Percentiles rank a stretch among this genome's conserved stretches.
Evolutionary conservation across 306 rosid genomes (phyloP).

Genomic region (Ormosia emarginata): DNA sequence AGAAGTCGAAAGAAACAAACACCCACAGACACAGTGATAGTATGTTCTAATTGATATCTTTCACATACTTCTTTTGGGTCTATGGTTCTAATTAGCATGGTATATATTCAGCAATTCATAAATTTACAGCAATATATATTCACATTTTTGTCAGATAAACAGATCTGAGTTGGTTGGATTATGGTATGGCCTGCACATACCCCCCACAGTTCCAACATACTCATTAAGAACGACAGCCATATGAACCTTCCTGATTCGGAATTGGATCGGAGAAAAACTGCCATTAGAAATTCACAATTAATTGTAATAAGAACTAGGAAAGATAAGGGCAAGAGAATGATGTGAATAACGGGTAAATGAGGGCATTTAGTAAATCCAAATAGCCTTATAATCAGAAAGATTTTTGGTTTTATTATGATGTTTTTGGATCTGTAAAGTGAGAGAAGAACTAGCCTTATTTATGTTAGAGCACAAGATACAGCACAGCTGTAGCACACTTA

Average conservation of each 20-base stretch:
- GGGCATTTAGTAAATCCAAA: neutral
- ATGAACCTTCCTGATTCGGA: constrained; percentile 97
- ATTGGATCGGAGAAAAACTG: constrained; percentile 32
- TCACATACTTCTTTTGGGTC: neutral
- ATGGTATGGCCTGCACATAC: constrained; percentile 46
- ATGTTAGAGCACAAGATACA: neutral
- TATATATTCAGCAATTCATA: neutral
- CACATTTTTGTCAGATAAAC: constrained; percentile 16
- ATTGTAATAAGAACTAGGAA: neutral
- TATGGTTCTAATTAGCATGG: neutral
- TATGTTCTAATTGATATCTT: constrained; percentile 3
- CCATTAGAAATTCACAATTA: neutral
- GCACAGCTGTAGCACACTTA: neutral
- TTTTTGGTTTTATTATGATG: neutral
- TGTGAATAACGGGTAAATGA: neutral
- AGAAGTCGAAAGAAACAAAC: constrained; percentile 6
- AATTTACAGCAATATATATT: constrained; percentile 5
- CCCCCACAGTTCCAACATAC: constrained; percentile 98
- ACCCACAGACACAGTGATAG: neutral
- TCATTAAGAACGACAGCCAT: constrained; percentile 98
- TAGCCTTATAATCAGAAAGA: neutral
- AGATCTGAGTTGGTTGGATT: constrained; percentile 16
- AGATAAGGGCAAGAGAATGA: neutral
- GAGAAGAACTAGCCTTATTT: neutral
- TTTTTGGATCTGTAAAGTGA: neutral